Base-by-base conservation (phyloP, 176 grass and related monocot species). In the Echinochloa phyllopogon region DNA sequence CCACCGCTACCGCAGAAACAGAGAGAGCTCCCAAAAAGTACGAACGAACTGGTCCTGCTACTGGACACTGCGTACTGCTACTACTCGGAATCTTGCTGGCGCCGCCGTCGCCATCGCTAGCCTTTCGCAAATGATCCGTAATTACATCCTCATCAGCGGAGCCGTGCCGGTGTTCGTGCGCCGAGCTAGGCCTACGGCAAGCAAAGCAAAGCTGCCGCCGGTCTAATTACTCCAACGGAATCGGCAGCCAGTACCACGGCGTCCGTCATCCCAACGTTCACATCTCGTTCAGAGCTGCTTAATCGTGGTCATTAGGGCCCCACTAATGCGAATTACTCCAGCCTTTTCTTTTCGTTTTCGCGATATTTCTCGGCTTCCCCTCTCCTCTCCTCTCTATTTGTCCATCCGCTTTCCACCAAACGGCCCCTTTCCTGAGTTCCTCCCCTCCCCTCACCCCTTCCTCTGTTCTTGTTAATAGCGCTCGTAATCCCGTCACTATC, bases 361-460 rank as follows among this genome's bases (percentile, higher is more conserved):
- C 8, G 64, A 86, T 78, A 79, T 85, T 62, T 69, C 75, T 51
- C 65, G 44, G 41, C 49, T 52, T n/a, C 56, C 56, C 6, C 73
- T 10, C 7, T 14, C 42, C 13, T 39, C 14, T 10, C 7, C 20
- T 15, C 47, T 6, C 67, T 44, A 1, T 40, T 68, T 17, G 74
- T 45, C 60, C 79, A 85, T 67, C 69, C 60, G 24, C 65, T 47
- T 57, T 56, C 77, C 83, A 82, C 88, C 71, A 81, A 76, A 77
- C 48, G 16, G 79, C 3, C 15, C 18, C 65, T 77, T 81, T 55
- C 62, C 56, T 16, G 43, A 3, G 16, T 8, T 6, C 4, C 3
- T 29, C 1, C 1, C 13, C 1, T 29, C 15, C 9, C 40, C 6
- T 18, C 38, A 10, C 41, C 1, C 12, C 11, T 44, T 13, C 29